Base-by-base conservation (phyloP, 495 filamentous ascomycete genomes). In the Annulohypoxylon nitens region DNA sequence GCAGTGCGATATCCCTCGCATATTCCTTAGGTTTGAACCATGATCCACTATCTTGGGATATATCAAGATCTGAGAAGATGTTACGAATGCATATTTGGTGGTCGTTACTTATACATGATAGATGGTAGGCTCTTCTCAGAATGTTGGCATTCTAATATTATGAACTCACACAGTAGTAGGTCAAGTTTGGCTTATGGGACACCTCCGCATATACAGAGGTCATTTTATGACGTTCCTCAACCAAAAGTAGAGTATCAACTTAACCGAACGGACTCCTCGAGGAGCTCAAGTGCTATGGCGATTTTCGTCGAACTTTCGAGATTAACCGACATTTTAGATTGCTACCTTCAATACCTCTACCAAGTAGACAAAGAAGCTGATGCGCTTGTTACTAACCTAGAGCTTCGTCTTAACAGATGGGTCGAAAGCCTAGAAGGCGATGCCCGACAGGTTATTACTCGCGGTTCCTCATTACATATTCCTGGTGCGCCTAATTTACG, bases 41-140 rank as follows among this genome's bases (percentile, higher is more conserved):
- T 12, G 48, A 57, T 23, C 62, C 62, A 20, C 26, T 55, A 18
- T 65, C 62, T 11, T 65, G 62, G 62, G 23, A 65, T 41, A 65
- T 65, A 55, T 41, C 62, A n/a, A 25, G 23, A 11, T 11, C 62
- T n/a, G 62, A 65, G 36, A 65, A 65, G 25, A 55, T 65, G 50
- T 25, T 65, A 36, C 62, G 62, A 33, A 65, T 65, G 62, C 45
- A 55, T 45, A 55, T 30, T 12, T 65, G 62, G 62, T 55, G 62
- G 62, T 23, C 62, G 25, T n/a, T 65, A 18, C 62, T 65, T 11
- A 61, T 47, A 3, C 37, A 45, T 26, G 58, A 61, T 16, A 45
- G 58, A 61, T 61, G 58, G 58, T 61, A n/a, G 51, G 76, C 20
- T 71, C 20, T n/a, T 36, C 11, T 12, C 14, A 57, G 30, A 16